These are phyloP conservation scores for Canna indica DNA, from an alignment of 176 grass and related monocot species.

Conservation along the genomic window DNA sequence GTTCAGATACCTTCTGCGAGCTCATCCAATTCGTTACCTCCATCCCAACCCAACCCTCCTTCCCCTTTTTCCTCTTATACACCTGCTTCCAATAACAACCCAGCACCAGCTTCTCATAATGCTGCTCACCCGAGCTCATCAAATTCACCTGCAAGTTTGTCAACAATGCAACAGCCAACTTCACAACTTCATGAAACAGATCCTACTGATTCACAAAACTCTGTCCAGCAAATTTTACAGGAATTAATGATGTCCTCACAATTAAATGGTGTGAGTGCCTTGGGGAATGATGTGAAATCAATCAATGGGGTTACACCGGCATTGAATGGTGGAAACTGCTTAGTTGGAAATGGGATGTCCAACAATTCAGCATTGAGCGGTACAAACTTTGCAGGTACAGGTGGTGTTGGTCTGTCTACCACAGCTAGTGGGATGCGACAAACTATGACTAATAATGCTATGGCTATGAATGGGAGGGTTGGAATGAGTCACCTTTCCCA, in stretches of 20 bases:
- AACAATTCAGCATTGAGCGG: conserved; percentile 44
- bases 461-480: conserved; percentile 56
- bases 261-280: conserved; percentile 40
- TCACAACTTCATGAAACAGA: conserved; percentile 45
- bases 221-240: conserved; percentile 79
- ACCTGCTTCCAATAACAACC: conserved; percentile 38
- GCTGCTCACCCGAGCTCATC: conserved; percentile 41
- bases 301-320: conserved; percentile 41
- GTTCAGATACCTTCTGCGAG: conserved; percentile 26
- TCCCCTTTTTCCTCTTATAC: conserved; percentile 40
- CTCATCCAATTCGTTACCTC: conserved; percentile 38
- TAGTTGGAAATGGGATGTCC: conserved; percentile 41
- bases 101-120: conserved; percentile 38
- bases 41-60: conserved; percentile 49
- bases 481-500: conserved; percentile 60
- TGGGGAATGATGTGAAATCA: conserved; percentile 46
- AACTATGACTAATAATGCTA: conserved; percentile 37
- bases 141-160: conserved; percentile 31
- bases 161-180: conserved; percentile 45
- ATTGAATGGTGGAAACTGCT: conserved; percentile 47
- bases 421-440: conserved; percentile 24
- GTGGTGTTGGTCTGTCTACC: conserved; percentile 32
- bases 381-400: conserved; percentile 40
- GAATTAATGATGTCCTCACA: conserved; percentile 83
- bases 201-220: conserved; percentile 72